Evolutionary conservation across 108 stramenopile genomes (phyloP), one percentile per base, ranked within the genome.

Genomic region (Cyclostephanos invisitatus): DNA sequence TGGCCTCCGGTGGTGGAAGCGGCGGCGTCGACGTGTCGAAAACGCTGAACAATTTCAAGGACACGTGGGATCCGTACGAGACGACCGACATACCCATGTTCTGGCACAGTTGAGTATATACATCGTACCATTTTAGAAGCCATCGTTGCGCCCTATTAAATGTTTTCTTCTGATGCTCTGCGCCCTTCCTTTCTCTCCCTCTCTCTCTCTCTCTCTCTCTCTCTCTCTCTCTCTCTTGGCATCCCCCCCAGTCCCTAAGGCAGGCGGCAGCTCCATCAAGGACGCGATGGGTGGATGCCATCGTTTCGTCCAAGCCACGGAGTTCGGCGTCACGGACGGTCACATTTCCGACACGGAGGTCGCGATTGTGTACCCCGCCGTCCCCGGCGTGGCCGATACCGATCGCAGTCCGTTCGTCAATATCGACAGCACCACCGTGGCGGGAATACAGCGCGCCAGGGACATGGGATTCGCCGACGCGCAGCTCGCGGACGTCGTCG

Each of bases 241-340:
- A n/a, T 25, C 2, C 73, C 21, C 32, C 14, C 15, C 56, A 59
- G 58, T 86, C 11, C 85, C 85, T 15, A 86, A 86, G 44, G 80
- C 85, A 0, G 85, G 85, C 10, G 85, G 85, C 4, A 72, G 69
- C 36, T 73, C 64, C 20, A 76, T 86, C 64, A 86, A 86, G 61
- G 85, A 86, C 63, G 54, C 68, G 37, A 68, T 86, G 40, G 85
- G 85, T 12, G 70, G 71, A 11, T 86, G 85, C 21, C 83, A 83
- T 74, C 85, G 85, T 12, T 72, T 82, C 17, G 77, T 82, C 62
- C 71, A 81, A 46, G 85, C 85, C 7, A 81, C 85, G 0, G 85
- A 86, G 70, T 83, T 81, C 47, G 85, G 85, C 44, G 68, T 86
- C n/a, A 84, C 80, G 0, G 85, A 86, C 67, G 85, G 85, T 37